Conservation (phyloP, 106 monocot species). For the Allium cepa region DNA sequence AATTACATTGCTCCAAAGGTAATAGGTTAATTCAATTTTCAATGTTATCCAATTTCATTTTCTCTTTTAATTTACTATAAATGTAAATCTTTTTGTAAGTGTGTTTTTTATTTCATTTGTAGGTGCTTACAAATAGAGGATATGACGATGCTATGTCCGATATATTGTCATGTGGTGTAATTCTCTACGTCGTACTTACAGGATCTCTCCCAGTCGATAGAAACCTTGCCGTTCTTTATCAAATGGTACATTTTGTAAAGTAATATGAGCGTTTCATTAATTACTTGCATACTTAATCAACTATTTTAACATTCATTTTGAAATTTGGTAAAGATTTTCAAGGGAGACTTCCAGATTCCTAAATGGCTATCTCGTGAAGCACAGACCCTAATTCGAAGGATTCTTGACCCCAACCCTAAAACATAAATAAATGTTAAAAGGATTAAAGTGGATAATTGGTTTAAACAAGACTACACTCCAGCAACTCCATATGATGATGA, state of each 20-base stretch:
- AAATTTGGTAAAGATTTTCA: no score
- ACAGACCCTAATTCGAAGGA: constrained; percentile 50
- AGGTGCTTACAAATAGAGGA: constrained; percentile 71
- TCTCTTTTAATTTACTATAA: no score
- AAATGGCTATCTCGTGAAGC: constrained; percentile 67
- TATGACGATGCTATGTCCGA: constrained; percentile 76
- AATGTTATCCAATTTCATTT: no score
- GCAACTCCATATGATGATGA: constrained; percentile 67
- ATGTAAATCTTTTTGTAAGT: not conserved
- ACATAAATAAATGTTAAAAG: constrained; percentile 51
- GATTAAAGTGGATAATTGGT: constrained; percentile 85
- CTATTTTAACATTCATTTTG: no score
- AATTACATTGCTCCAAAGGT: constrained; percentile 91
- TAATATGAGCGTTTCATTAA: no score
- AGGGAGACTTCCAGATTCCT: constrained; percentile 41
- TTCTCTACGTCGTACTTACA: constrained; percentile 57
- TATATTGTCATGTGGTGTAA: constrained; percentile 78
- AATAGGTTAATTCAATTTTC: no score
- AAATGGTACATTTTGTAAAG: constrained; percentile 54
- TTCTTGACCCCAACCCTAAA: constrained; percentile 82
- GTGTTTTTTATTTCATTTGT: not conserved
- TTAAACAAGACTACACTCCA: constrained; percentile 66
- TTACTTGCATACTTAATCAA: no score
- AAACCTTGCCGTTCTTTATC: constrained; percentile 54
- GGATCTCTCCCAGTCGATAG: constrained; percentile 53